Percentiles rank a stretch among this genome's conserved stretches.
These are phyloP conservation scores for Arthrocladium fulminans DNA, from an alignment of 2,329 filamentous ascomycete genomes.

Conservation along the genomic window DNA sequence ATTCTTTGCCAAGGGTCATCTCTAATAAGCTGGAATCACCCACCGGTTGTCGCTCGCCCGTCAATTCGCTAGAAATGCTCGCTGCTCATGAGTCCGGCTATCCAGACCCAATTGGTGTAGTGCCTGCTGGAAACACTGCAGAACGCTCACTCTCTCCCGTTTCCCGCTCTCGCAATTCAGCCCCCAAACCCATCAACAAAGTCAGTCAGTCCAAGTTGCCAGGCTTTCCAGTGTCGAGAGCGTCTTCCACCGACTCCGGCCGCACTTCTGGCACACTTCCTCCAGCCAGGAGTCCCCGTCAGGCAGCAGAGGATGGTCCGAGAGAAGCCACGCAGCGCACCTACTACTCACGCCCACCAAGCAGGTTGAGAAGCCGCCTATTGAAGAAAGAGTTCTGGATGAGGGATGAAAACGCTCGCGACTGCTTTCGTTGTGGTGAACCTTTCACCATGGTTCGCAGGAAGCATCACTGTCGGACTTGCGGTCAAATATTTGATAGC, in stretches of 20 bases:
- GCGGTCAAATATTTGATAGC: constrained; percentile 96
- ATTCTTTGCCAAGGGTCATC: constrained; percentile 7
- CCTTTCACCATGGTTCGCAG: constrained; percentile 87
- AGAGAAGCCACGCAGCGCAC: constrained; percentile 21
- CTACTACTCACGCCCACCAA: constrained; percentile 43
- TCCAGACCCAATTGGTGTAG: not conserved
- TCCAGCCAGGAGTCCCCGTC: not conserved
- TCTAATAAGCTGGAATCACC: constrained; percentile 11
- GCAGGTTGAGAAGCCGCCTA: constrained; percentile 73
- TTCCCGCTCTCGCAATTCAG: constrained; percentile 8
- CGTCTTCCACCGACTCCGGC: constrained; percentile 32
- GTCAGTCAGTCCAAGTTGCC: constrained; percentile 39
- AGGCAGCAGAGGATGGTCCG: not conserved
- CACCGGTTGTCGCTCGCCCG: constrained; percentile 13
- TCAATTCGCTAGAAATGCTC: constrained; percentile 25
- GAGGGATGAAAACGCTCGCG: constrained; percentile 95
- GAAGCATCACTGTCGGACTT: constrained; percentile 91
- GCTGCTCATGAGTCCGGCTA: constrained; percentile 17
- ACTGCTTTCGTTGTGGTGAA: constrained; percentile 87
- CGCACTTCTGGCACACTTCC: constrained; percentile 27
- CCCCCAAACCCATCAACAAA: constrained; percentile 25
- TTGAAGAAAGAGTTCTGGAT: constrained; percentile 97
- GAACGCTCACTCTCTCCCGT: constrained; percentile 16
- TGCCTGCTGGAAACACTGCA: constrained; percentile 3
- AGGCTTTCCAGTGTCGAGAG: constrained; percentile 33